phyloP scores from a whole-genome alignment of 257 asterid genomes.

The Fraxinus excelsior region DNA sequence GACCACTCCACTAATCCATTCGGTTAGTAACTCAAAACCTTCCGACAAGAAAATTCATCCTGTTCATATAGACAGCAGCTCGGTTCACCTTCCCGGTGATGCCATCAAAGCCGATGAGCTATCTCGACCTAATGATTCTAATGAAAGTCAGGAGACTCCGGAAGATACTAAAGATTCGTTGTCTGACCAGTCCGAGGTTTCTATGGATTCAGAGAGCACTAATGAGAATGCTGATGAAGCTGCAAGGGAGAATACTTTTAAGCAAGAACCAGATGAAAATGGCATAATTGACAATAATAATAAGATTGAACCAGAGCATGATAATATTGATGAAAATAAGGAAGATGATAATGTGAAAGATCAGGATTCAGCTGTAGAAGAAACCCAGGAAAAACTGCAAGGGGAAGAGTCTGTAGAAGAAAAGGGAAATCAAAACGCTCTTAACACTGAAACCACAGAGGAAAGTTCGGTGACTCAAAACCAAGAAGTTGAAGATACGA shows the following conservation, averaged over 20 bases:
- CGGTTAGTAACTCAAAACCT: conserved; percentile 21
- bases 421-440: conserved; percentile 40
- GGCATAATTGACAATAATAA: conserved; percentile 3
- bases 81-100: conserved; percentile 54
- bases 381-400: conserved; percentile 18
- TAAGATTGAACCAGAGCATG: conserved; percentile 22
- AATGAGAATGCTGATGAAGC: conserved; percentile 1
- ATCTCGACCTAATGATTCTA: conserved; percentile 13
- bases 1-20: conserved; percentile 11
- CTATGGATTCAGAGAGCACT: not conserved
- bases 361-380: conserved; percentile 10
- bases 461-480: conserved; percentile 51
- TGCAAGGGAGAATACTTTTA: not conserved
- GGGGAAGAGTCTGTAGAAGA: conserved; percentile 39
- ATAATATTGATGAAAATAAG: not conserved
- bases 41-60: conserved; percentile 23
- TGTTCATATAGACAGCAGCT: conserved; percentile 45
- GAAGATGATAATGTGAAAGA: conserved; percentile 22
- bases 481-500: conserved; percentile 35
- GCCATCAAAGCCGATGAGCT: conserved; percentile 35
- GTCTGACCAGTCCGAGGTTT: conserved; percentile 24
- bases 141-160: not conserved
- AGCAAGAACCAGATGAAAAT: not conserved
- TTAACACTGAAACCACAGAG: conserved; percentile 48
- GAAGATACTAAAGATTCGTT: conserved; percentile 23